A percentile compares a stretch with the other conserved stretches of the same genome.
phyloP scores from a whole-genome alignment of 2,329 filamentous ascomycete genomes.

The Alternaria triticimaculans region DNA sequence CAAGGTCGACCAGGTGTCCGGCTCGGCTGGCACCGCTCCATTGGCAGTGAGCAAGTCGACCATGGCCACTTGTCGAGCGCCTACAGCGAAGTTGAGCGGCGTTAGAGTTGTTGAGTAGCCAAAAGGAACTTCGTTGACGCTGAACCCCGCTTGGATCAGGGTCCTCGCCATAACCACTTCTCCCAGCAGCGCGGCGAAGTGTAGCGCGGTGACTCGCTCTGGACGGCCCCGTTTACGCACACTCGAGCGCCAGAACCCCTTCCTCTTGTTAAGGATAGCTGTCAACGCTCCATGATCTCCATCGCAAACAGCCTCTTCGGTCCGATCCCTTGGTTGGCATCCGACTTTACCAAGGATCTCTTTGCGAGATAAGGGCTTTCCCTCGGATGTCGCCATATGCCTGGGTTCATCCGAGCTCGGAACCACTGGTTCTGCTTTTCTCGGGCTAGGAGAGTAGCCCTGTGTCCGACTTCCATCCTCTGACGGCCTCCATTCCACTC shows the following conservation, averaged over 20 bases:
- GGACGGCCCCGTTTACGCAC: slow-evolving; percentile 24
- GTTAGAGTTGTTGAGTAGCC: slow-evolving; percentile 28
- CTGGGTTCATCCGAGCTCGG: neutral
- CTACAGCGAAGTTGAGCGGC: slow-evolving; percentile 30
- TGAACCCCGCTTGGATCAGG: slow-evolving; percentile 21
- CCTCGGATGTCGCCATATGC: neutral
- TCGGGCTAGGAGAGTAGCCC: neutral
- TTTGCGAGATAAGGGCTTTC: slow-evolving; percentile 16
- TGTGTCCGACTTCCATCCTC: neutral
- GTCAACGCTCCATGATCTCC: slow-evolving; percentile 17
- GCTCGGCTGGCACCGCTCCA: slow-evolving; percentile 23
- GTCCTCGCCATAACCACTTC: slow-evolving; percentile 31
- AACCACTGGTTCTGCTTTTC: neutral
- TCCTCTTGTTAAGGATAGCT: slow-evolving; percentile 25
- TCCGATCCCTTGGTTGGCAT: slow-evolving; percentile 28
- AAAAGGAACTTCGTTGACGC: slow-evolving; percentile 32
- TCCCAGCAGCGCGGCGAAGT: slow-evolving; percentile 35
- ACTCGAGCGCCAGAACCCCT: slow-evolving; percentile 27
- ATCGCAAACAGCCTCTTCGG: slow-evolving; percentile 30
- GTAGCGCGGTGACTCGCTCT: slow-evolving; percentile 31
- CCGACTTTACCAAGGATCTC: slow-evolving; percentile 28
- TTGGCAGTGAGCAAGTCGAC: slow-evolving; percentile 26
- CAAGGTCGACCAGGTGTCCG: slow-evolving; percentile 30
- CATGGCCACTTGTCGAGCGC: slow-evolving; percentile 31
- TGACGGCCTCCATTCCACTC: neutral